Percentiles rank a stretch among this genome's conserved stretches.
phyloP scores from a whole-genome alignment of 805 yeast species.

The Kazachstania taianensis region DNA sequence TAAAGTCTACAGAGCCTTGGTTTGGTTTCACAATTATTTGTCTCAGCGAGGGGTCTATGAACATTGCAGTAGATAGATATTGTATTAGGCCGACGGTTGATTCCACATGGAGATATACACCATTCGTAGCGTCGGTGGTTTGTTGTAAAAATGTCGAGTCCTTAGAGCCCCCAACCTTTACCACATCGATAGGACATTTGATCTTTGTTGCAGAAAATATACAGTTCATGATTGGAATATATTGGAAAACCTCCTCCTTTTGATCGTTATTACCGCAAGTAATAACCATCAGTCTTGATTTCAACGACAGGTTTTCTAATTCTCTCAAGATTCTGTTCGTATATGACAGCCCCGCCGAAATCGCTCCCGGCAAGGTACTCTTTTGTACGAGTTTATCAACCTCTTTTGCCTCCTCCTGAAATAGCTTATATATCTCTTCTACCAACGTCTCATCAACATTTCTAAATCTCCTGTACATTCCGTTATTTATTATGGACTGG shows the following conservation, averaged over 20 bases:
- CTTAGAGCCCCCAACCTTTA: slow-evolving; percentile 44
- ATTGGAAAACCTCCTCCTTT: slow-evolving; percentile 68
- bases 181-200: slow-evolving; percentile 83
- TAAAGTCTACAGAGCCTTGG: slow-evolving; percentile 75
- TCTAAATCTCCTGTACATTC: slow-evolving; percentile 80
- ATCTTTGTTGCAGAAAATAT: slow-evolving; percentile 93
- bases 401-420: slow-evolving; percentile 28
- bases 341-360: slow-evolving; percentile 72
- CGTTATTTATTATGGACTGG: slow-evolving; percentile 34
- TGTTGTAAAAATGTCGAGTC: slow-evolving; percentile 84
- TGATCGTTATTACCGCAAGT: slow-evolving; percentile 23
- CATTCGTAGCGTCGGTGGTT: slow-evolving; percentile 90
- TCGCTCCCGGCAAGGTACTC: slow-evolving; percentile 61
- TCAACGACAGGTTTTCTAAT: slow-evolving; percentile 36
- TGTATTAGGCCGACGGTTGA: slow-evolving; percentile 74
- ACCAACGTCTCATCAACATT: slow-evolving; percentile 67
- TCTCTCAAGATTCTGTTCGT: slow-evolving; percentile 55
- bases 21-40: slow-evolving; percentile 73
- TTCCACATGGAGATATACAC: slow-evolving; percentile 64
- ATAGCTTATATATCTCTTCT: slow-evolving; percentile 41
- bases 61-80: slow-evolving; percentile 69
- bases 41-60: slow-evolving; percentile 76
- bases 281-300: slow-evolving; percentile 55
- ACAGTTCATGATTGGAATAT: slow-evolving; percentile 89
- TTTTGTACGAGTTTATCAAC: slow-evolving; percentile 28